These are phyloP conservation scores for Exobasidium rhododendri DNA, from an alignment of 1,284 basidiomycete species.

Conservation along the genomic window DNA sequence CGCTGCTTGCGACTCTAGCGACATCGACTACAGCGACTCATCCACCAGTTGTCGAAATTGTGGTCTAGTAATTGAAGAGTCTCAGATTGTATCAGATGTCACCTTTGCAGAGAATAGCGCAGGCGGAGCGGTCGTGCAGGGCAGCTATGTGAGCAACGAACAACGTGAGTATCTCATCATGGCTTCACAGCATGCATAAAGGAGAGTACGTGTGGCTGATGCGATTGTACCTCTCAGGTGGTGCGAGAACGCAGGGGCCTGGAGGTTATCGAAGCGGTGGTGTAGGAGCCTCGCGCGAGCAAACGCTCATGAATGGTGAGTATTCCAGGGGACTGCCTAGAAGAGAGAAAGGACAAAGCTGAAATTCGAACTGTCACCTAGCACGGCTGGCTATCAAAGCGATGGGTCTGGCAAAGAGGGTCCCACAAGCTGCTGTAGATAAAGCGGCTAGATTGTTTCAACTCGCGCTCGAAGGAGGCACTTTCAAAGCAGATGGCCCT, in stretches of 20 bases:
- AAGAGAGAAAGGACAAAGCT: not conserved
- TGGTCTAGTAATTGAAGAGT: slow-evolving; percentile 77
- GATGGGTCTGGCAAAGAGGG: slow-evolving; percentile 54
- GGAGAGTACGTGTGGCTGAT: too few relatives aligned
- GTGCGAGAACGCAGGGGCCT: slow-evolving; percentile 45
- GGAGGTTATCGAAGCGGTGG: slow-evolving; percentile 48
- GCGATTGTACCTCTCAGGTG: too few relatives aligned
- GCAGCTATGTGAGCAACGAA: slow-evolving; percentile 86
- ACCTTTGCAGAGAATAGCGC: slow-evolving; percentile 88
- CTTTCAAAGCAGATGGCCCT: slow-evolving; percentile 22
- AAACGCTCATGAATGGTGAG: slow-evolving; percentile 81
- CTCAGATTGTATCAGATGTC: slow-evolving; percentile 87
- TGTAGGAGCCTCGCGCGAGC: slow-evolving; percentile 63
- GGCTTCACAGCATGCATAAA: too few relatives aligned
- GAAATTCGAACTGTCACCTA: not conserved
- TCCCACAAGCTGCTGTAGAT: slow-evolving; percentile 75
- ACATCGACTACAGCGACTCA: slow-evolving; percentile 44
- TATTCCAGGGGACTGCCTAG: not conserved
- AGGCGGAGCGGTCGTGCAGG: slow-evolving; percentile 92
- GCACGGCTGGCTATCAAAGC: slow-evolving; percentile 13
- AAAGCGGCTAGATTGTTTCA: slow-evolving; percentile 85
- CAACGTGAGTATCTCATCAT: slow-evolving; percentile 71
- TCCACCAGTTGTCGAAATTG: slow-evolving; percentile 48
- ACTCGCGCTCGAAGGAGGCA: slow-evolving; percentile 78
- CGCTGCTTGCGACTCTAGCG: slow-evolving; percentile 41